phyloP scores from a whole-genome alignment of 257 asterid genomes.

The Lycium barbarum region DNA sequence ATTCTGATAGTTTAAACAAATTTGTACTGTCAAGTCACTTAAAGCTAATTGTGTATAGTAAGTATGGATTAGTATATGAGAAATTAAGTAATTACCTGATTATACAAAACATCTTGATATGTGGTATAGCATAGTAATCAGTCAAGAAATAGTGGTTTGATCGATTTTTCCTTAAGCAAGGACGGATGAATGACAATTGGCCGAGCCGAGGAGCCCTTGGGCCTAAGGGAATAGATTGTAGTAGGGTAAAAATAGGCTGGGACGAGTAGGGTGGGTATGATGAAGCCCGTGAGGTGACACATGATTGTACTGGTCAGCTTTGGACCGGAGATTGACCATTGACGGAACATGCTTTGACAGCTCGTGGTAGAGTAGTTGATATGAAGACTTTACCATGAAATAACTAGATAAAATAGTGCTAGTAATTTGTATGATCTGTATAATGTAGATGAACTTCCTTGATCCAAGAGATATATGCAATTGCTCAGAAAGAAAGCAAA shows the following conservation, averaged over 20 bases:
- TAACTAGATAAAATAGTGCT: neutral
- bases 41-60: neutral
- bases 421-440: too few relatives aligned
- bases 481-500: too few relatives aligned
- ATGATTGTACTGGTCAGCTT: too few relatives aligned
- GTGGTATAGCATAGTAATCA: neutral
- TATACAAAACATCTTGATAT: too few relatives aligned
- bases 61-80: neutral
- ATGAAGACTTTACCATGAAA: neutral
- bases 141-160: neutral
- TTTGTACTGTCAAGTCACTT: neutral
- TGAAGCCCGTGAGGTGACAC: neutral
- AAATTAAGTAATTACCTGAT: neutral
- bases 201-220: neutral
- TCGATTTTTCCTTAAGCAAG: too few relatives aligned
- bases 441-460: too few relatives aligned
- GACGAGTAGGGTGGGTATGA: neutral
- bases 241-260: neutral
- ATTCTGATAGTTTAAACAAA: neutral
- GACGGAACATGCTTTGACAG: neutral
- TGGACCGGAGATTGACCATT: too few relatives aligned
- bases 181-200: neutral
- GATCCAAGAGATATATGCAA: neutral
- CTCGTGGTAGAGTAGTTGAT: neutral
- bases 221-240: neutral